Base-by-base conservation (phyloP, 73 alveolate species). In the Halteria grandinella region DNA sequence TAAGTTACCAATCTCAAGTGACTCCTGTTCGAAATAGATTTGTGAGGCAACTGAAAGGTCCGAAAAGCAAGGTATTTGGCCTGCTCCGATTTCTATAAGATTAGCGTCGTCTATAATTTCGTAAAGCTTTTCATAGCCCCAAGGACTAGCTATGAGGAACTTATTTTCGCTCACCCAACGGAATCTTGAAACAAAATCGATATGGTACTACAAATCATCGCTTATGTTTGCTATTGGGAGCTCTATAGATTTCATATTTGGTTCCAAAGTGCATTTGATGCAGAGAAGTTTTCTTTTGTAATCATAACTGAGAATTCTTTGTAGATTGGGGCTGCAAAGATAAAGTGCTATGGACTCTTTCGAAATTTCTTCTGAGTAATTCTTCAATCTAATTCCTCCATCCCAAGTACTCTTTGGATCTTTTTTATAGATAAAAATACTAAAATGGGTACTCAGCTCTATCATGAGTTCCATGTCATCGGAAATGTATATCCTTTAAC, bases 311-410 rank as follows among this genome's bases (percentile, higher is more conserved):
- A 66, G 17, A 28, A 45, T 45, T n/a, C 31, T 41, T 14, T 41
- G 2, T 31, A 66, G 31, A 37, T 66, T 27, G 20, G 54, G 54
- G 14, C 62, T 36, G 34, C 43, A 66, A 53, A 66, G 39, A 66
- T 25, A 66, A 4, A 66, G 53, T 27, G 55, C 15, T 21, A 45
- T 54, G 2, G 80, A 66, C 6, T 28, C 7, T 5, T 66, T 57
- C 47, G 64, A 10, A 25, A 66, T 18, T 28, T 66, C 80, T 45
- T 66, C 40, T 4, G 80, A 66, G 21, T 45, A 66, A 47, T 66
- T 43, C 32, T 41, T 39, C 17, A 66, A 41, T 66, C 80, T 66
- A n/a, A 45, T 44, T 45, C 14, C 12, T 7, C 78, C 78, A 62
- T 62, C 41, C 41, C 7, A 31, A 8, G 20, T 8, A 3, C 3